These are phyloP conservation scores for Ganoderma multipileum DNA, from an alignment of 1,284 basidiomycete species.

Conservation along the genomic window DNA sequence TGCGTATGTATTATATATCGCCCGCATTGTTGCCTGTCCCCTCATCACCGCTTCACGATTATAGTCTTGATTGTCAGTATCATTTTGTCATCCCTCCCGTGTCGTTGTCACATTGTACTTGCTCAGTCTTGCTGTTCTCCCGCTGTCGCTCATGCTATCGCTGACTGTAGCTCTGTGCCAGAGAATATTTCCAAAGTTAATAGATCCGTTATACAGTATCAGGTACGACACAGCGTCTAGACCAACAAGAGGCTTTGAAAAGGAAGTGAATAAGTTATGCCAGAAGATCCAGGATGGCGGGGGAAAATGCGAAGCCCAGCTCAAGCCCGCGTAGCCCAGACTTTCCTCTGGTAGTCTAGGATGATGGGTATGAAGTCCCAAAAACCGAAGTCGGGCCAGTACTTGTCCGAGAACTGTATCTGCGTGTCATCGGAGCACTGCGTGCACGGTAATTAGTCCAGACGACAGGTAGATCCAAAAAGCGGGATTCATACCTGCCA, in stretches of 20 bases:
- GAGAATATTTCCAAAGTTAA: conserved; percentile 2
- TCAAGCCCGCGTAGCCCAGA: conserved; percentile 49
- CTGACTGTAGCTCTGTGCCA: not conserved
- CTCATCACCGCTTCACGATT: too few species aligned
- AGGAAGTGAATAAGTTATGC: conserved; percentile 24
- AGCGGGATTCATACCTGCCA: conserved; percentile 79
- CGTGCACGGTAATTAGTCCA: not conserved
- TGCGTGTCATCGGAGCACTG: conserved; percentile 86
- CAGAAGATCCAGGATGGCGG: not conserved
- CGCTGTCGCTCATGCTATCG: not conserved
- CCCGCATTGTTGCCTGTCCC: not conserved
- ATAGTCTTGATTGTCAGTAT: not conserved
- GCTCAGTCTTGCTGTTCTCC: conserved; percentile 6
- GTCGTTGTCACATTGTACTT: not conserved
- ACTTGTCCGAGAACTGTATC: conserved; percentile 89
- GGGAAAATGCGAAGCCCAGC: not conserved
- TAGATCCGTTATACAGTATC: not conserved
- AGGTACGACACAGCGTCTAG: not conserved
- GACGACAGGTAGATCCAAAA: not conserved
- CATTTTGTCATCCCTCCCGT: not conserved
- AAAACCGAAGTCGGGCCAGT: conserved; percentile 96
- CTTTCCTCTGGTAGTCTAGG: conserved; percentile 83
- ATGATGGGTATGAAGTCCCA: conserved; percentile 87
- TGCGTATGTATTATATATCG: not conserved
- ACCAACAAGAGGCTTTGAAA: not conserved